Evolutionary conservation across 75 land plant species (phyloP).

Genomic region (Cryptomeria japonica): DNA sequence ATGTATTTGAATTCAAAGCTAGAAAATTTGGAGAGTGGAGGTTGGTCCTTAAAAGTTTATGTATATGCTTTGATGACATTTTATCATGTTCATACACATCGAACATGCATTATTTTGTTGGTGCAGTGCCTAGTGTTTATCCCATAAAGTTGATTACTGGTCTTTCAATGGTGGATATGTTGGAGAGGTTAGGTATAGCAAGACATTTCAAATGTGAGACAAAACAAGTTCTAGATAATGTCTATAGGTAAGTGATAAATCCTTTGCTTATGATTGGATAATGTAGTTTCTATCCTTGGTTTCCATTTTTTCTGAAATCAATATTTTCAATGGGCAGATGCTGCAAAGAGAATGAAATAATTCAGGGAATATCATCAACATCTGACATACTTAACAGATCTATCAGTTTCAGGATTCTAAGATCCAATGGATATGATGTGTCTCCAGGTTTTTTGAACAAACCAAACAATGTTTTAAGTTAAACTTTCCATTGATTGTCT

Average conservation of each 20-base stretch:
- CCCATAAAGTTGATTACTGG: too few species aligned
- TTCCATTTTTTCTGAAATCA: background rate
- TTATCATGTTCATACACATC: background rate
- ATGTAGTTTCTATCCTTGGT: background rate
- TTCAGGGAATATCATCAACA: background rate
- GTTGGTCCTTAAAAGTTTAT: background rate
- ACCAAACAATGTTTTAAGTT: too few species aligned
- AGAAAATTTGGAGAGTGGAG: too few species aligned
- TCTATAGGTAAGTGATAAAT: background rate
- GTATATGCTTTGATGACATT: background rate
- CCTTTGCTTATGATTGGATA: background rate
- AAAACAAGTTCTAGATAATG: slow-evolving; percentile 33
- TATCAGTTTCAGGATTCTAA: too few species aligned
- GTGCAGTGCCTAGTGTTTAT: too few species aligned
- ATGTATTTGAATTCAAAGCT: too few species aligned
- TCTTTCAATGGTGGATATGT: background rate
- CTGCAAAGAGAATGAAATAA: background rate
- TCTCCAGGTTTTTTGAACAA: too few species aligned
- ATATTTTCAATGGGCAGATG: background rate
- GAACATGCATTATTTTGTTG: too few species aligned
- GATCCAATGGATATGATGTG: too few species aligned
- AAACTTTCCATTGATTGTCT: background rate
- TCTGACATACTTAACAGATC: too few species aligned
- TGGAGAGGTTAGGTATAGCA: slow-evolving; percentile 56
- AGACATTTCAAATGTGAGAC: slow-evolving; percentile 45